Conservation (phyloP, 2,329 filamentous ascomycete genomes). For the Diaporthe destruens region DNA sequence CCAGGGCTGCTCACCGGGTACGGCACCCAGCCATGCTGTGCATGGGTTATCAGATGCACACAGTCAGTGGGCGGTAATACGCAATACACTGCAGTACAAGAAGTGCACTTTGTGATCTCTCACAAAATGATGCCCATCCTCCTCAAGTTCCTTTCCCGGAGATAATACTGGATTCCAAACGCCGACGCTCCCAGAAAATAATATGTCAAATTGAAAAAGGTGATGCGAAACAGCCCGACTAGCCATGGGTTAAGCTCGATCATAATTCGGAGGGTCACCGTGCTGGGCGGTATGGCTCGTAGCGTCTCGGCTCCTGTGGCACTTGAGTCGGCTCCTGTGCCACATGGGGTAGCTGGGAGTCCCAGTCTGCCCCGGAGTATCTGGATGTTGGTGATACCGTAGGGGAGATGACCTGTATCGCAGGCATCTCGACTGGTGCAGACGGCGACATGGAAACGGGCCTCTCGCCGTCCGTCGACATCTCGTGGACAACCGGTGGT, state of each 20-base stretch:
- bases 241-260: neutral
- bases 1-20: conserved; percentile 11
- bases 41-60: conserved; percentile 19
- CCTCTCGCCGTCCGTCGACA: conserved; percentile 33
- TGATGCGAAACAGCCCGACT: neutral
- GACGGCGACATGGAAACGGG: conserved; percentile 16
- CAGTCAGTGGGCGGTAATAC: neutral
- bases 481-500: conserved; percentile 43
- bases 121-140: conserved; percentile 1
- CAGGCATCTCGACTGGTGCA: conserved; percentile 48
- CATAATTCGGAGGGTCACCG: neutral
- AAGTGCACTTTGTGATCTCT: conserved; percentile 11
- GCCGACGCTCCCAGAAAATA: conserved; percentile 24
- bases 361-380: conserved; percentile 27
- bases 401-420: conserved; percentile 40
- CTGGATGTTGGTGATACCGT: conserved; percentile 24
- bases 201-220: neutral
- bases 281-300: conserved; percentile 37
- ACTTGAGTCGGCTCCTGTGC: conserved; percentile 13
- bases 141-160: neutral
- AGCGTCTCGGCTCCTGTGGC: conserved; percentile 22
- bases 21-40: neutral
- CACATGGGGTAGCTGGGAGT: conserved; percentile 2
- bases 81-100: neutral
- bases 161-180: neutral